These are phyloP conservation scores for Castanea sativa DNA, from an alignment of 306 rosid genomes.

Conservation along the genomic window DNA sequence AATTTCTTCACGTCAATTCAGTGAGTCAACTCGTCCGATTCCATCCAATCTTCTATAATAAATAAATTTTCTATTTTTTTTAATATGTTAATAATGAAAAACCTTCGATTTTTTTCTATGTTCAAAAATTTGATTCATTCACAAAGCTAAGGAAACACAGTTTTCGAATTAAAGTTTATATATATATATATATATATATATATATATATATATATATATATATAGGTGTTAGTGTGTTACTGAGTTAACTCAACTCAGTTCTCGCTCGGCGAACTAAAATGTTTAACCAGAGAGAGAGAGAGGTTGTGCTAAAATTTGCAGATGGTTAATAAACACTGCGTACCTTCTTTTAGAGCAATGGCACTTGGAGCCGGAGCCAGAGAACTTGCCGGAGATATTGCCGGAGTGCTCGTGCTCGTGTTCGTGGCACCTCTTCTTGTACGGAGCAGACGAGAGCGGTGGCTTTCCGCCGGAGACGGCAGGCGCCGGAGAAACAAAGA, in stretches of 20 bases:
- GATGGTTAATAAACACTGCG: not conserved
- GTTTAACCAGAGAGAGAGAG: not conserved
- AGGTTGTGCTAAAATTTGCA: conserved; percentile 1
- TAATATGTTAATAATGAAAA: no score
- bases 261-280: not conserved
- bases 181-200: no score
- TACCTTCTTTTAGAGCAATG: conserved; percentile 90
- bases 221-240: not conserved
- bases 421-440: conserved; percentile 70
- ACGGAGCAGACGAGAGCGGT: conserved; percentile 43
- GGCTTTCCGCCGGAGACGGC: conserved; percentile 61
- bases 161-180: not conserved
- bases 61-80: no score
- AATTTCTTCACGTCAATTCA: not conserved
- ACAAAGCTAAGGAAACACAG: not conserved
- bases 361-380: conserved; percentile 79
- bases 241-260: conserved; percentile 27
- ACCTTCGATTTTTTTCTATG: no score
- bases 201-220: no score
- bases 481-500: conserved; percentile 44
- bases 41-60: not conserved
- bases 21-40: conserved; percentile 8
- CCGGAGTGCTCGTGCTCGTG: conserved; percentile 55
- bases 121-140: no score
- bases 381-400: conserved; percentile 49